phyloP scores from a whole-genome alignment of 2,329 filamentous ascomycete genomes.

The Emergomyces africanus region DNA sequence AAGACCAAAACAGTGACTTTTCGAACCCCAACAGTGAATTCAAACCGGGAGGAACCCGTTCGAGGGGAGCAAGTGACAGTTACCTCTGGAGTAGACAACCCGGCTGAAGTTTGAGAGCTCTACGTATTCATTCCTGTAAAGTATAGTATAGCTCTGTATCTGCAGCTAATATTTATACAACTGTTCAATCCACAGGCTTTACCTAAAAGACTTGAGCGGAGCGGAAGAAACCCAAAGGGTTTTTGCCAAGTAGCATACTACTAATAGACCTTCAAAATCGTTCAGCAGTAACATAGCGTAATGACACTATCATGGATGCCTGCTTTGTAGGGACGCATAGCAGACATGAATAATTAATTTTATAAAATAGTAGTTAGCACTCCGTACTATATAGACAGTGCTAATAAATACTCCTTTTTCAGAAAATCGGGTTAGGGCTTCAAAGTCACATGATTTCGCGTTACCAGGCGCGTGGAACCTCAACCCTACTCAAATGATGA shows the following conservation, averaged over 20 bases:
- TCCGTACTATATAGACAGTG: too few species aligned
- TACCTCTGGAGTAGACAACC: background rate
- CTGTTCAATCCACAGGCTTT: background rate
- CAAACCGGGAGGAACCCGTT: background rate
- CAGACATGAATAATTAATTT: too few species aligned
- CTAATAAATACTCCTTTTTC: background rate
- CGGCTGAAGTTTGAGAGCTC: background rate
- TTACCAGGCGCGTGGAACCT: background rate
- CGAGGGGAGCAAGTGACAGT: background rate
- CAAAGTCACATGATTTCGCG: slow-evolving; percentile 4
- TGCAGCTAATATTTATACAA: background rate
- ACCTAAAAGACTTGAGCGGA: background rate
- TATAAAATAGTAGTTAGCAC: too few species aligned
- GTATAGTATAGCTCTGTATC: background rate
- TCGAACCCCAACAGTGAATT: background rate
- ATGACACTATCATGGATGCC: background rate
- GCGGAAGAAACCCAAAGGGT: background rate
- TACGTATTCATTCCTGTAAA: background rate
- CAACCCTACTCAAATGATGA: background rate
- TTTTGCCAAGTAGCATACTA: too few species aligned
- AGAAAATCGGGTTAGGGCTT: background rate
- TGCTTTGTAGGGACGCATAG: too few species aligned
- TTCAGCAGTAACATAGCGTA: background rate
- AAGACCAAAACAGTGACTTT: background rate
- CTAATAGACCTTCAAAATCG: background rate